Percentiles rank a stretch among this genome's conserved stretches.
Evolutionary conservation across 2,329 filamentous ascomycete genomes (phyloP).

Genomic region (Raffaelea albimanens): DNA sequence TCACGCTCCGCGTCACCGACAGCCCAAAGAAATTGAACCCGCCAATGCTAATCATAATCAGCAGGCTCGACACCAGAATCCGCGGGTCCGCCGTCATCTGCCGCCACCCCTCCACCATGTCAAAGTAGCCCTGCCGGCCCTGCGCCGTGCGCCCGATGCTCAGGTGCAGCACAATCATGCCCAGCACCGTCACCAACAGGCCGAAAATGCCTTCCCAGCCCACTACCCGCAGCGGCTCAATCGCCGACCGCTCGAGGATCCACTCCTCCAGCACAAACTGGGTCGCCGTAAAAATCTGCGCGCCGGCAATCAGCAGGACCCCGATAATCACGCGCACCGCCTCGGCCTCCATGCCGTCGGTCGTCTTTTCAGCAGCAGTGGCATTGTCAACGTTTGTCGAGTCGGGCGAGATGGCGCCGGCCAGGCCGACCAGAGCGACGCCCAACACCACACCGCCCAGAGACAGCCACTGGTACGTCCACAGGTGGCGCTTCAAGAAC

Average conservation of each 20-base stretch:
- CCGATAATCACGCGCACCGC: slow-evolving; percentile 67
- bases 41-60: slow-evolving; percentile 98
- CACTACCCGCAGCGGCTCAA: slow-evolving; percentile 80
- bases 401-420: slow-evolving; percentile 72
- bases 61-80: slow-evolving; percentile 66
- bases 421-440: slow-evolving; percentile 81
- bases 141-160: slow-evolving; percentile 63
- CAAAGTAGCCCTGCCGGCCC: slow-evolving; percentile 77
- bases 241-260: slow-evolving; percentile 58
- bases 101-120: slow-evolving; percentile 74
- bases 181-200: slow-evolving; percentile 66
- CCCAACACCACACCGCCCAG: slow-evolving; percentile 79
- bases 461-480: slow-evolving; percentile 86
- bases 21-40: slow-evolving; percentile 99
- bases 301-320: slow-evolving; percentile 81
- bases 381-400: slow-evolving; percentile 31
- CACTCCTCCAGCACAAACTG: slow-evolving; percentile 96
- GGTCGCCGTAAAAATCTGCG: slow-evolving; percentile 92
- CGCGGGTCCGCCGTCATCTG: slow-evolving; percentile 65
- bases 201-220: slow-evolving; percentile 96
- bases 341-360: slow-evolving; percentile 29
- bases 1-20: slow-evolving; percentile 80
- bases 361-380: slow-evolving; percentile 18
- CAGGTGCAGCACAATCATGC: slow-evolving; percentile 73
- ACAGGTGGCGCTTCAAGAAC: slow-evolving; percentile 72